A percentile compares a stretch with the other conserved stretches of the same genome.
phyloP scores from a whole-genome alignment of 768 basidiomycete species.

The Mycena polygramma region DNA sequence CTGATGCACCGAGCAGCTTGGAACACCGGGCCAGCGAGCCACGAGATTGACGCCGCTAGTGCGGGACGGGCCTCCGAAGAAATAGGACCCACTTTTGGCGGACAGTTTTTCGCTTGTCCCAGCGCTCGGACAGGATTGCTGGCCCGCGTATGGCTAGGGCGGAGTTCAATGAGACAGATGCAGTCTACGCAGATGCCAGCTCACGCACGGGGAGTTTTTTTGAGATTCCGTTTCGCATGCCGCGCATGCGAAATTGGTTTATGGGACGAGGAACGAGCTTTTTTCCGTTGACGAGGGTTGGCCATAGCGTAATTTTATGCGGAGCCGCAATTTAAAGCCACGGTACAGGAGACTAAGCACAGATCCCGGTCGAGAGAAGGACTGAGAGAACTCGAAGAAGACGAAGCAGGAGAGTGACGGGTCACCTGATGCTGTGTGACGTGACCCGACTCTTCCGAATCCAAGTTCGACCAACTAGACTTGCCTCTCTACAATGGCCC shows the following conservation, averaged over 20 bases:
- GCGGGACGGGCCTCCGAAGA: slow-evolving; percentile 18
- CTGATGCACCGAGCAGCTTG: slow-evolving; percentile 26
- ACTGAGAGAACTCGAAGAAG: neutral
- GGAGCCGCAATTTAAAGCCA: slow-evolving; percentile 12
- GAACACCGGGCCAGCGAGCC: slow-evolving; percentile 33
- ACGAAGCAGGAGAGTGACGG: neutral
- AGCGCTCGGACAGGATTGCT: slow-evolving; percentile 83
- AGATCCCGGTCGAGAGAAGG: neutral
- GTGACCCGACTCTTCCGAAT: neutral
- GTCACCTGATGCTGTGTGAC: neutral
- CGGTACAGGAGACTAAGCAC: neutral
- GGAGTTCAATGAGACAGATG: slow-evolving; percentile 34
- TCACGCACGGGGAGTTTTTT: slow-evolving; percentile 78
- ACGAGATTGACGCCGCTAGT: slow-evolving; percentile 4
- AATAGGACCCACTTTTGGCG: slow-evolving; percentile 83
- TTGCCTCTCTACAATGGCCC: slow-evolving; percentile 45
- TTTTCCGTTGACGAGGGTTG: slow-evolving; percentile 94
- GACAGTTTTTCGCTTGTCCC: slow-evolving; percentile 91
- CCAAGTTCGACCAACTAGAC: neutral
- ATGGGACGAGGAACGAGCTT: slow-evolving; percentile 83
- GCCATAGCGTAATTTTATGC: slow-evolving; percentile 69
- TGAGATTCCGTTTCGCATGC: slow-evolving; percentile 79
- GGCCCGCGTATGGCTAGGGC: slow-evolving; percentile 82
- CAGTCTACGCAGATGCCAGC: slow-evolving; percentile 40
- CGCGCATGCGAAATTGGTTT: slow-evolving; percentile 80